Base-by-base conservation (phyloP, 768 basidiomycete species). In the Suillus alpinus region DNA sequence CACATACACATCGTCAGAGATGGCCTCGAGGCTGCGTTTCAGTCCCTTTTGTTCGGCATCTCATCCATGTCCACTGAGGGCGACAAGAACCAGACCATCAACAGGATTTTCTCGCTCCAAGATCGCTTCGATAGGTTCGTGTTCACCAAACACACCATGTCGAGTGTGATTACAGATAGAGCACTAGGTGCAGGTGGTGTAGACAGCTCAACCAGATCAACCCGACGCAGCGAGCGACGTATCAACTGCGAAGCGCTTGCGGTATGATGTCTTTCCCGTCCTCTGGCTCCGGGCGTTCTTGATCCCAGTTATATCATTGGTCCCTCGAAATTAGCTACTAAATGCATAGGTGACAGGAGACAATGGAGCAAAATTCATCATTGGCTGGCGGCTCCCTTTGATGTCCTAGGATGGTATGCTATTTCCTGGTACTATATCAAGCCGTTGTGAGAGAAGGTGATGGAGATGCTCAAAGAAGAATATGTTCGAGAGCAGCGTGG, bases 1-100 rank as follows among this genome's bases (percentile, higher is more conserved):
- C 95, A 98, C 74, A 94, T 94, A 18, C 85, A 91, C 69, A 83
- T 85, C 59, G 93, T 95, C 46, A 78, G 87, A 57, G 83, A 82
- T 55, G 76, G 83, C 3, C 82, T 97, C 57, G 75, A 83, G 41
- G 72, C 78, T 29, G 74, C 80, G 4, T 86, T 86, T 71, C 86
- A 90, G 10, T 68, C 70, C 12, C 67, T 77, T 44, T 60, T 71
- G 6, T 85, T 87, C 73, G 75, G 77, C 32, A 80, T 87, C 46
- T 75, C 76, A 36, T 84, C 82, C 73, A 87, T 86, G 80, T 88
- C 84, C 20, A 93, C 87, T 4, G 85, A 76, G 69, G 95, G 80
- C 4, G 95, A 98, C 77, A 90, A 91, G 69, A 95, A 96, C 68
- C 92, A 94, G 4, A 47, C 9, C 8, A 16, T 16, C 46, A 26